Evolutionary conservation across 306 rosid genomes (phyloP), one percentile per base, ranked within the genome.

Genomic region (Boehmeria nivea): DNA sequence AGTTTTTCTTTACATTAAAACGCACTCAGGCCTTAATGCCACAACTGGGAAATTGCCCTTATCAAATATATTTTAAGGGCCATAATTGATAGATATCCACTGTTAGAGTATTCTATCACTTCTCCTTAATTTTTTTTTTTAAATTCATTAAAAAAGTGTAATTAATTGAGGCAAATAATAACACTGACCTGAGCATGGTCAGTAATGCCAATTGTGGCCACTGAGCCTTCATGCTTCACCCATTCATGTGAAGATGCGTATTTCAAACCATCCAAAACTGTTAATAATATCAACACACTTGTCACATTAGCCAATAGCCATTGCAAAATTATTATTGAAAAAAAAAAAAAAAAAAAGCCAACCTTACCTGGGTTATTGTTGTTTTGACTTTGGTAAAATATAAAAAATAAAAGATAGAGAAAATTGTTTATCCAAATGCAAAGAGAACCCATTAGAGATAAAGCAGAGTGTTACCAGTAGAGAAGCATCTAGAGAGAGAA

Each of bases 241-340:
- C 99, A 93, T 71, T 93, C 99, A 61, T 93, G 99, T 31, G 99
- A 87, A 63, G 89, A 45, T 25, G 99, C 79, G 57, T 93, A 93
- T 83, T 93, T 93, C 63, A 93, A 73, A 33, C 96, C 96, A 59
- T 87, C 99, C 88, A 93, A 65, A 45, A 93, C 99, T 93, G 69
- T 70, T 58, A 51, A 64, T 56, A 60, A 54, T 7, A 49, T 48
- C 34, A 22, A 38, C 51, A 55, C 12, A 59, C 38, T 4, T 11
- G 38, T 17, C 22, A 23, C 11, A 42, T 42, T n/a, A n/a, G n/a
- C n/a, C n/a, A n/a, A n/a, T n/a, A n/a, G n/a, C n/a, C n/a, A n/a
- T n/a, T n/a, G n/a, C n/a, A n/a, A n/a, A n/a, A n/a, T n/a, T n/a
- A n/a, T n/a, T 40, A 12, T 40, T n/a, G n/a, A 1, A 38, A 37